A percentile compares a stretch with the other conserved stretches of the same genome.
Conservation (phyloP, 768 basidiomycete species). For the Glaciozyma antarctica region DNA sequence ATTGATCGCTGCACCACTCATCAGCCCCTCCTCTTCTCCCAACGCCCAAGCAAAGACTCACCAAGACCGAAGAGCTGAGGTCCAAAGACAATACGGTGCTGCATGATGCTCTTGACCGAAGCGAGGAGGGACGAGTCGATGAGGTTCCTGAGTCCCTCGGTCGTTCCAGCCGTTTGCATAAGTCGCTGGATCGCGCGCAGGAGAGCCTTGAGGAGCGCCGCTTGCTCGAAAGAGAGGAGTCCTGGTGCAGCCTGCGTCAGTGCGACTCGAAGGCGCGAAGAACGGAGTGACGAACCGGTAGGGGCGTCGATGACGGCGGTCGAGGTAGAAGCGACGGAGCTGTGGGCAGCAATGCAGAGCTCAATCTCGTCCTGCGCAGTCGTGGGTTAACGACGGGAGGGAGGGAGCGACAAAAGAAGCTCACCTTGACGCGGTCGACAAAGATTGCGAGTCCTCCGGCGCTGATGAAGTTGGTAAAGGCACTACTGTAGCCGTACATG, state of each 20-base stretch:
- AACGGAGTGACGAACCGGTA: conserved; percentile 4
- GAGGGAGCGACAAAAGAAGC: neutral
- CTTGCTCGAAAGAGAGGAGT: conserved; percentile 62
- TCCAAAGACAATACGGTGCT: conserved; percentile 72
- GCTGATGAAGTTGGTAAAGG: conserved; percentile 75
- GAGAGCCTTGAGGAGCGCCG: conserved; percentile 77
- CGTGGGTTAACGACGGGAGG: too few relatives aligned
- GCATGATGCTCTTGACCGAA: conserved; percentile 79
- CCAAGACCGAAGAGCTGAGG: conserved; percentile 75
- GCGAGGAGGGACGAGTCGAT: conserved; percentile 80
- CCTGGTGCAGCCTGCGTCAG: conserved; percentile 42
- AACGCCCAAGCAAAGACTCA: conserved; percentile 40
- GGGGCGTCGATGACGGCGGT: conserved; percentile 18
- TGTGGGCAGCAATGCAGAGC: conserved; percentile 53
- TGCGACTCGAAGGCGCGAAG: neutral
- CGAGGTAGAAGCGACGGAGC: conserved; percentile 38
- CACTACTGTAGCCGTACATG: conserved; percentile 77
- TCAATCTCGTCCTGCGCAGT: conserved; percentile 56
- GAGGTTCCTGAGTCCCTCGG: conserved; percentile 86
- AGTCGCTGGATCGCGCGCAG: conserved; percentile 88
- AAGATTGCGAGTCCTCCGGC: conserved; percentile 74
- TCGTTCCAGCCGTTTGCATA: conserved; percentile 91
- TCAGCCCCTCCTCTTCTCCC: conserved; percentile 9
- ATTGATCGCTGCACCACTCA: conserved; percentile 23
- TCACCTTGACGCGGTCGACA: conserved; percentile 74